Evolutionary conservation across 257 asterid species (phyloP).

Genomic region (Orobanche coerulescens): DNA sequence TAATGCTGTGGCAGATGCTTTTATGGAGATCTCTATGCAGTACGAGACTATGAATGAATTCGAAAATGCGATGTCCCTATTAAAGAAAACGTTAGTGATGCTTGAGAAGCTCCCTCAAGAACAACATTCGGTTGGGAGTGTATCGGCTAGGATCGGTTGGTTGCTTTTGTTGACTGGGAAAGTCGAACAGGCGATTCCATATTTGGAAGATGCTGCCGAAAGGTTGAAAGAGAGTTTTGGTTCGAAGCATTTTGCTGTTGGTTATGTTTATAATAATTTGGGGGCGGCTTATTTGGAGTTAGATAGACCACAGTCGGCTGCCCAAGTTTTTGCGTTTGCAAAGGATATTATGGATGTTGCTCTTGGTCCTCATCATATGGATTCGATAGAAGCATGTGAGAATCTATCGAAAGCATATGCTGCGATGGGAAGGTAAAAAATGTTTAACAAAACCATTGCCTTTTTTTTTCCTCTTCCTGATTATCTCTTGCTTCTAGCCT

Average conservation of each 20-base stretch:
- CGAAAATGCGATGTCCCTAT: constrained; percentile 62
- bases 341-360: constrained; percentile 89
- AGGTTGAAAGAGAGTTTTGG: constrained; percentile 94
- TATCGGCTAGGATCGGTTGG: constrained; percentile 91
- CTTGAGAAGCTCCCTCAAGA: constrained; percentile 80
- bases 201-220: constrained; percentile 87
- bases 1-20: constrained; percentile 62
- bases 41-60: constrained; percentile 86
- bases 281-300: constrained; percentile 91
- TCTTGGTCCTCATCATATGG: constrained; percentile 84
- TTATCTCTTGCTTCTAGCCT: constrained; percentile 4
- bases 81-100: constrained; percentile 52
- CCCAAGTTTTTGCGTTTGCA: constrained; percentile 79
- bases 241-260: constrained; percentile 71
- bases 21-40: constrained; percentile 64
- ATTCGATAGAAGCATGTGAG: constrained; percentile 74
- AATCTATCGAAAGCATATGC: constrained; percentile 95
- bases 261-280: constrained; percentile 79
- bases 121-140: constrained; percentile 84
- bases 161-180: constrained; percentile 66
- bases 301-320: constrained; percentile 90
- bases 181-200: constrained; percentile 67
- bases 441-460: not conserved
- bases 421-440: constrained; percentile 65
- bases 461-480: no score